These are phyloP conservation scores for Starmerella sirachaensis DNA, from an alignment of 805 yeast species.

Conservation along the genomic window DNA sequence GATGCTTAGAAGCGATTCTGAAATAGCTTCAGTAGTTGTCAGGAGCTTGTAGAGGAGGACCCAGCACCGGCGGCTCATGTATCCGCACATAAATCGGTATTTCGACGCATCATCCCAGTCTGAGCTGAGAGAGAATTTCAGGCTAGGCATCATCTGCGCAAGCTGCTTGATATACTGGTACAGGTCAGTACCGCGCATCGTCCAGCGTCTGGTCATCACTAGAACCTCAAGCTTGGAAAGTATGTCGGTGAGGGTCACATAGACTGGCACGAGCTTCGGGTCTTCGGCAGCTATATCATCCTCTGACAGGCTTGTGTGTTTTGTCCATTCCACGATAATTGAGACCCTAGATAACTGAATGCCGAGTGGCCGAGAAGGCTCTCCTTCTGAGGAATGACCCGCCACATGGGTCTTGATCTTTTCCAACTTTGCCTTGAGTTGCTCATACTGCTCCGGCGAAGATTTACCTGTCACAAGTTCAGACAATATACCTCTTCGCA, in stretches of 20 bases:
- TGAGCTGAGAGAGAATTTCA: background rate
- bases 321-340: slow-evolving; percentile 13
- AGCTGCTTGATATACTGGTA: slow-evolving; percentile 68
- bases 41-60: slow-evolving; percentile 78
- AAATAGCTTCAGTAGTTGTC: slow-evolving; percentile 89
- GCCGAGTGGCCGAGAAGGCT: slow-evolving; percentile 1
- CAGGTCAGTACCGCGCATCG: slow-evolving; percentile 88
- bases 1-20: slow-evolving; percentile 83
- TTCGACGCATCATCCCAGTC: background rate
- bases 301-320: slow-evolving; percentile 25
- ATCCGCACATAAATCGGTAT: slow-evolving; percentile 25
- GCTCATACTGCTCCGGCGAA: slow-evolving; percentile 2
- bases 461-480: slow-evolving; percentile 8
- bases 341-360: slow-evolving; percentile 13
- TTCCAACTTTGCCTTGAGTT: slow-evolving; percentile 7
- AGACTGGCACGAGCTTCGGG: slow-evolving; percentile 44
- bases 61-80: slow-evolving; percentile 78
- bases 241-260: slow-evolving; percentile 49
- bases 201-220: slow-evolving; percentile 91
- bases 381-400: background rate
- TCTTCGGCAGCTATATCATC: slow-evolving; percentile 23
- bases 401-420: slow-evolving; percentile 10
- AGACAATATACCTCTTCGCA: slow-evolving; percentile 20
- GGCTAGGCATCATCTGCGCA: slow-evolving; percentile 57
- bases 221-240: slow-evolving; percentile 70